Base-by-base conservation (phyloP, 192 early-diverging fungal species). In the Coemansia sp. region DNA sequence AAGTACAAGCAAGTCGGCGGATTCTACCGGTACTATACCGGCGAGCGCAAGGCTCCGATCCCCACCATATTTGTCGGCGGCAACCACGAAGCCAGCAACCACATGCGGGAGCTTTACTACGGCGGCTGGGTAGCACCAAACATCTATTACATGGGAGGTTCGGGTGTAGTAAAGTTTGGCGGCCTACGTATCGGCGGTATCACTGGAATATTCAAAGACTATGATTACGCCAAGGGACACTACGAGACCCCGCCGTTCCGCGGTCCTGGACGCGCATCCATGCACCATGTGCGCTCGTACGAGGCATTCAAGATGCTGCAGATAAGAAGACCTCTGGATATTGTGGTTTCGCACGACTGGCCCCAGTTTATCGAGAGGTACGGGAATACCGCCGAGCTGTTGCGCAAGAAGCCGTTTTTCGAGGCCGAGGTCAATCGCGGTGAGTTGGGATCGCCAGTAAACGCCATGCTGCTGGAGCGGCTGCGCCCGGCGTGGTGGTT, bases 331-430 rank as follows among this genome's bases (percentile, higher is more conserved):
- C 92, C 93, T 0, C 57, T 99, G 42, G 95, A 99, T 60, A 85
- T 98, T 19, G 92, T 99, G 59, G 65, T 98, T 1, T 94, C 94
- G 6, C 98, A 99, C 72, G 98, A 99, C 67, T 99, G 98, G 98
- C 98, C 98, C 1, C 83, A 87, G 48, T 89, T 88, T 9, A 94
- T 98, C 35, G 92, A 92, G 48, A 75, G 83, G 27, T 89, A 89
- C 73, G 98, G 98, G 3, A 77, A 98, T 75, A 72, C 84, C 0
- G 42, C 68, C 5, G 29, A 63, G 31, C 78, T 99, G 44, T 65
- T 97, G 24, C 64, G 75, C 4, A 73, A 36, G 4, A 98, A 98
- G 68, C 84, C 75, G n/a, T 93, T 86, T 75, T 92, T 98, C 59
- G 70, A 56, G 41, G 69, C 69, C 3, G 96, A 98, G 82, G 90